These are phyloP conservation scores for Dendrothele bispora DNA, from an alignment of 768 basidiomycete genomes.

Conservation along the genomic window DNA sequence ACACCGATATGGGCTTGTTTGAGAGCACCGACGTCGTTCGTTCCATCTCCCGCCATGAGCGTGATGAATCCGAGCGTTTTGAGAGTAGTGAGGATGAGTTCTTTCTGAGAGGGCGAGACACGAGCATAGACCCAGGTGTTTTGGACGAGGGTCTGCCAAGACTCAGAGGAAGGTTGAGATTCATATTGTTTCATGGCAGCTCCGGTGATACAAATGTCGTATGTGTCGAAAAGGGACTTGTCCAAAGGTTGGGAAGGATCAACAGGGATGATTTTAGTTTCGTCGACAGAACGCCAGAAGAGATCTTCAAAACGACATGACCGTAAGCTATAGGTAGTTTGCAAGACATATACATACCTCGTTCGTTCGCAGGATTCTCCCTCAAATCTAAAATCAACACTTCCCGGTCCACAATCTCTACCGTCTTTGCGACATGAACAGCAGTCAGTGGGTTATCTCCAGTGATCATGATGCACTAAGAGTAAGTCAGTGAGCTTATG, in stretches of 20 bases:
- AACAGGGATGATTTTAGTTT: conserved; percentile 84
- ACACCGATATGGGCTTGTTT: conserved; percentile 98
- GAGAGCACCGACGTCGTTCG: conserved; percentile 97
- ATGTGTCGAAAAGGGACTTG: conserved; percentile 70
- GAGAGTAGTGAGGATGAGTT: conserved; percentile 88
- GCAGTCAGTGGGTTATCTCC: conserved; percentile 98
- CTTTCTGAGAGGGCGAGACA: conserved; percentile 94
- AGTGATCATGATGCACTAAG: conserved; percentile 97
- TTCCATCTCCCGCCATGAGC: conserved; percentile 98
- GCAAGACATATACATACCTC: conserved; percentile 48
- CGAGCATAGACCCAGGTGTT: conserved; percentile 99
- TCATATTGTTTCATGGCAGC: conserved; percentile 89
- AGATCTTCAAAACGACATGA: conserved; percentile 53
- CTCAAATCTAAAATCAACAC: conserved; percentile 88
- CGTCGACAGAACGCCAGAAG: conserved; percentile 93
- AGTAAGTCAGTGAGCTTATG: conserved; percentile 4
- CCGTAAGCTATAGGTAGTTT: no score
- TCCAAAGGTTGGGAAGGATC: conserved; percentile 81
- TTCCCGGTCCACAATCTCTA: conserved; percentile 96
- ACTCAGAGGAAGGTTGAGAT: conserved; percentile 50
- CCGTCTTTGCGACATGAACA: conserved; percentile 91
- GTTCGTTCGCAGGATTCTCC: conserved; percentile 72
- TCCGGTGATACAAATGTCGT: conserved; percentile 97
- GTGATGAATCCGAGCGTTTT: conserved; percentile 90
- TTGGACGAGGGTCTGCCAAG: conserved; percentile 84